Evolutionary conservation across 2,329 filamentous ascomycete species (phyloP), one percentile per base, ranked within the genome.

Genomic region (Madurella fahalii): DNA sequence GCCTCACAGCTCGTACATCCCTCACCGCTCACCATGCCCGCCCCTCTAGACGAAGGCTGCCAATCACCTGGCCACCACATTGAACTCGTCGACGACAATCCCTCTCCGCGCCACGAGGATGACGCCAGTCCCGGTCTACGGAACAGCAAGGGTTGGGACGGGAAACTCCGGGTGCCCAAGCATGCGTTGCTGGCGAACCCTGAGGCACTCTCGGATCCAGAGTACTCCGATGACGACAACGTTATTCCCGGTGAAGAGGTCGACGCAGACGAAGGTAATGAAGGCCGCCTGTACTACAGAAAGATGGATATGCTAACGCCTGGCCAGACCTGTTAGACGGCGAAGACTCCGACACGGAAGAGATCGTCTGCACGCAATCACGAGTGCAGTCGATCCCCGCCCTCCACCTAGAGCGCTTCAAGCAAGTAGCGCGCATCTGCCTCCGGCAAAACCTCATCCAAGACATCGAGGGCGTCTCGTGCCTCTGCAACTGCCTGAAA

Each of bases 381-480:
- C 89, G 92, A 61, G 81, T 99, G 66, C 74, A 80, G 18, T 92
- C 89, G 32, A 87, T 97, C 62, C 74, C 85, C 7, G 84, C 85
- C 15, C 81, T 99, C 18, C 82, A 77, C n/a, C 81, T 99, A 46
- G 88, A 92, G 58, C 85, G 94, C 57, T 97, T 99, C 74, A 80
- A 78, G 56, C 82, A 89, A 52, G 79, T 91, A 25, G 77, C 80
- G 66, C 85, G 88, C 65, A 75, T 99, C 63, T 96, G 93, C 68
- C 85, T 99, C 17, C 90, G 94, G 47, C 93, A 99, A 70, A 99
- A 99, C 70, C 82, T 83, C 62, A 94, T 99, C 68, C 80, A 88
- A 60, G 77, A 84, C 47, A 89, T 97, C 69, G 84, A 90, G 31
- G 85, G 93, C 9, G 84, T 96, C 4, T 76, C 80, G 4, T 72